A percentile compares a stretch with the other conserved stretches of the same genome.
These are phyloP conservation scores for Leptosphaerulina australis DNA, from an alignment of 2,329 filamentous ascomycete genomes.

Conservation along the genomic window DNA sequence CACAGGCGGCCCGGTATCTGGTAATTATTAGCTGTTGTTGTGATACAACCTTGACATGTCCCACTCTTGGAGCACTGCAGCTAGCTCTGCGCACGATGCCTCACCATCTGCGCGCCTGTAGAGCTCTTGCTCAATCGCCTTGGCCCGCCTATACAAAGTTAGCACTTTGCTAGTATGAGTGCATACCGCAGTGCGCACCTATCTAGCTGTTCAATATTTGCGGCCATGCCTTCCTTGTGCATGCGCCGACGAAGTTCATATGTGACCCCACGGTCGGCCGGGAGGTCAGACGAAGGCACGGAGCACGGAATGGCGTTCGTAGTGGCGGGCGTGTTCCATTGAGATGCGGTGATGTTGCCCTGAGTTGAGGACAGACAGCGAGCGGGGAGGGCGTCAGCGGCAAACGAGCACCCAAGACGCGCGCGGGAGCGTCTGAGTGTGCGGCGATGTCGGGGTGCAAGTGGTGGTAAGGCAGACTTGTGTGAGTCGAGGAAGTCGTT, in stretches of 20 bases:
- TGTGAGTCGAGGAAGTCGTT: slow-evolving; percentile 13
- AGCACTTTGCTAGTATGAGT: slow-evolving; percentile 21
- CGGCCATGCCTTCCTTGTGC: slow-evolving; percentile 50
- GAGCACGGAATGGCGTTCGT: slow-evolving; percentile 54
- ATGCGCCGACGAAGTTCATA: slow-evolving; percentile 39
- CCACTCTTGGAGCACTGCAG: slow-evolving; percentile 48
- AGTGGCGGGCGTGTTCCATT: slow-evolving; percentile 63
- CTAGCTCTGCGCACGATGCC: slow-evolving; percentile 58
- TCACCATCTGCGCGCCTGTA: slow-evolving; percentile 57
- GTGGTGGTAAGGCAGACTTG: neutral
- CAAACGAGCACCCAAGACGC: slow-evolving; percentile 37
- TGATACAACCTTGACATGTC: slow-evolving; percentile 14
- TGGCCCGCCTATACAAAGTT: slow-evolving; percentile 48
- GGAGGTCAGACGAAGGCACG: slow-evolving; percentile 64
- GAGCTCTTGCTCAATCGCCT: slow-evolving; percentile 58
- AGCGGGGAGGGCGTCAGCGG: slow-evolving; percentile 26
- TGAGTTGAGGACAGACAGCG: slow-evolving; percentile 42
- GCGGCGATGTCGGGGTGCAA: slow-evolving; percentile 6
- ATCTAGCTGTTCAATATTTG: slow-evolving; percentile 58
- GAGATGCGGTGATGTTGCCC: slow-evolving; percentile 51
- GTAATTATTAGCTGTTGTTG: slow-evolving; percentile 24
- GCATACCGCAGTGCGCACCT: slow-evolving; percentile 49
- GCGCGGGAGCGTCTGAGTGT: slow-evolving; percentile 22
- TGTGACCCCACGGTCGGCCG: slow-evolving; percentile 59
- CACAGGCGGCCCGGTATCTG: slow-evolving; percentile 74